phyloP scores from a whole-genome alignment of 2,329 filamentous ascomycete genomes.

The Nemania sp. region DNA sequence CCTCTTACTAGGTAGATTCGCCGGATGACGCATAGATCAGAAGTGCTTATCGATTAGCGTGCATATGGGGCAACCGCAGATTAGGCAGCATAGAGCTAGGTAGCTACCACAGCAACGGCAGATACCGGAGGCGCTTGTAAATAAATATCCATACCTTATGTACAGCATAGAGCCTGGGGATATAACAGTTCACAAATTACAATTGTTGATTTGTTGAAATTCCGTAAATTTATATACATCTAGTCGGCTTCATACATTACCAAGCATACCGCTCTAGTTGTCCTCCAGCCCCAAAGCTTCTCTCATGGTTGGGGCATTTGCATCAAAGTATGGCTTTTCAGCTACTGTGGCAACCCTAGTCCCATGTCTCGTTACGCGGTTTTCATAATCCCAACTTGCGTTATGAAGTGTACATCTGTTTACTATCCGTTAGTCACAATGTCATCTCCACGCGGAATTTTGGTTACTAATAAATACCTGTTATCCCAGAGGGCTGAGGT shows the following conservation, averaged over 20 bases:
- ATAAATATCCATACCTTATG: too few relatives aligned
- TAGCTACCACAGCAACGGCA: neutral
- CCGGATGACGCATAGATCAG: conserved; percentile 29
- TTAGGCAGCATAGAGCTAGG: neutral
- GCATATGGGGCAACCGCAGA: neutral
- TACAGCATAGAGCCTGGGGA: too few relatives aligned
- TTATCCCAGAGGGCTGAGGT: conserved; percentile 28
- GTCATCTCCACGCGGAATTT: neutral
- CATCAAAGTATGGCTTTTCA: conserved; percentile 22
- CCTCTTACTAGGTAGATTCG: neutral
- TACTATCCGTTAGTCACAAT: neutral
- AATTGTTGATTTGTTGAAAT: too few relatives aligned
- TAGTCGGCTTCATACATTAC: too few relatives aligned
- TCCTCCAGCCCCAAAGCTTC: conserved; percentile 19
- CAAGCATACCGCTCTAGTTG: neutral
- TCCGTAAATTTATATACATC: too few relatives aligned
- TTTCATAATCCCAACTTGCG: conserved; percentile 27
- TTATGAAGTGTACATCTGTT: conserved; percentile 25
- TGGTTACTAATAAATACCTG: neutral
- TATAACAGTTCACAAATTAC: too few relatives aligned
- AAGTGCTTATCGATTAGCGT: conserved; percentile 18
- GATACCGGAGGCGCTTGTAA: too few relatives aligned
- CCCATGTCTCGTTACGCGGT: conserved; percentile 18
- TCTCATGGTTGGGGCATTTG: conserved; percentile 9
- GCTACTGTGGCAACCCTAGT: conserved; percentile 24